phyloP scores from a whole-genome alignment of 345 rosid species.

The Stellera chamaejasme region DNA sequence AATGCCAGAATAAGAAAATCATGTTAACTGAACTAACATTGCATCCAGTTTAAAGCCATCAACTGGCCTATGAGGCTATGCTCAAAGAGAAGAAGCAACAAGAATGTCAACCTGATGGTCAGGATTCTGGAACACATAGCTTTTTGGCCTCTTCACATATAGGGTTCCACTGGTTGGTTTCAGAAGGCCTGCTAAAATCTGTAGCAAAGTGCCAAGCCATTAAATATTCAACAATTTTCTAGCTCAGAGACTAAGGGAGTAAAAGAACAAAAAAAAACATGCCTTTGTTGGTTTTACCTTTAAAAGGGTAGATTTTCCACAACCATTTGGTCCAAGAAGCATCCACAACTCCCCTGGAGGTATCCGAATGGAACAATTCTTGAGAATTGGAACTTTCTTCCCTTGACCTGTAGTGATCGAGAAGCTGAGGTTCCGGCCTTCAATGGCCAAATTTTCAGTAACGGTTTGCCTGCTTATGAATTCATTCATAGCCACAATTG shows the following conservation, averaged over 20 bases:
- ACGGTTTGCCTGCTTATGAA: constrained; percentile 27
- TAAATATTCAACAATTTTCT: not conserved
- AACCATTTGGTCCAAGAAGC: constrained; percentile 97
- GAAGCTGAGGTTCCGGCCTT: constrained; percentile 59
- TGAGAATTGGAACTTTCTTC: constrained; percentile 46
- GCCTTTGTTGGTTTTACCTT: constrained; percentile 36
- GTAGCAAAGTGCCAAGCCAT: constrained; percentile 15
- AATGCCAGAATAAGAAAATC: too few species aligned
- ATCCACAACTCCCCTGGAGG: constrained; percentile 88
- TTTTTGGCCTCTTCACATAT: constrained; percentile 57
- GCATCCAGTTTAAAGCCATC: too few species aligned
- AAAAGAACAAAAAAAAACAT: not conserved
- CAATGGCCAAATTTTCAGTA: constrained; percentile 34
- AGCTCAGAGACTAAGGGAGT: not conserved
- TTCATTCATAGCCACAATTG: not conserved
- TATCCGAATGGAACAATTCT: constrained; percentile 60
- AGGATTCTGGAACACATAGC: constrained; percentile 86
- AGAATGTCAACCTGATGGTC: constrained; percentile 68
- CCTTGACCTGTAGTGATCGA: constrained; percentile 55
- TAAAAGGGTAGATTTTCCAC: constrained; percentile 94
- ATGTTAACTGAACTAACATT: too few species aligned
- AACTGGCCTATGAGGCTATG: too few species aligned
- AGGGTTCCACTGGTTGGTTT: constrained; percentile 57
- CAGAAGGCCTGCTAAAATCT: constrained; percentile 87
- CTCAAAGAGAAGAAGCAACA: too few species aligned